Base-by-base conservation (phyloP, 768 basidiomycete genomes). In the Cystofilobasidium ferigula region DNA sequence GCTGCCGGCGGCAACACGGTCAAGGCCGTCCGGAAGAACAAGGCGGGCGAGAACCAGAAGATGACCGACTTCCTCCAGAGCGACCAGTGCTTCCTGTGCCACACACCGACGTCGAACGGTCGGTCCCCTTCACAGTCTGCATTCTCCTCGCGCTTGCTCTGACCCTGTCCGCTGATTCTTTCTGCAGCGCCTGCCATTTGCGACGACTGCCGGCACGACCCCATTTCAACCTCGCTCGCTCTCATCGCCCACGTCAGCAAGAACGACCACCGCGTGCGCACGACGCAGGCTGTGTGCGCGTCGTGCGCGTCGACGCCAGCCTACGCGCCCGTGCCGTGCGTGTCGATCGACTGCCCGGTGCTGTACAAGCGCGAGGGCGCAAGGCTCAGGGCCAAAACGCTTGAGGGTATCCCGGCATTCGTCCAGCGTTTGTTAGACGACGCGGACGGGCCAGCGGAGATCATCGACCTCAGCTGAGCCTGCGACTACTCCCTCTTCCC, bases 301-400 rank as follows among this genome's bases (percentile, higher is more conserved):
- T 83, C 85, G 2, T 98, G 93, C 74, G 78, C 84, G 5, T 77
- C 78, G 3, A 79, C 78, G 0, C 79, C 84, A 2, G 75, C 79
- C 5, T 77, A 76, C 16, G 88, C 89, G 63, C 79, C 81, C 0
- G 81, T 85, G 54, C 74, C 81, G 38, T 98, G 93, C 76, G 84
- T 87, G 71, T 89, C 88, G 10, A 77, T 88, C 54, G 91, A 95
- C 72, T 98, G 93, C 73, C 82, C 86, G 0, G 86, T 88, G 83
- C 75, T 91, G 38, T 95, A 84, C 70, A 82, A 85, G 35, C 79
- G 89, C 40, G 82, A 81, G 68, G 85, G 83, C 70, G 76, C 77
- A 0, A 69, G 70, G 36, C 63, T 75, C 63, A 77, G 78, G 69
- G 70, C 74, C 18, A 76, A 73, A 24, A 73, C 74, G 69, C 58